Percentiles rank a stretch among this genome's conserved stretches.
Conservation (phyloP, 768 basidiomycete genomes). For the Chlorophyllum brunneum region DNA sequence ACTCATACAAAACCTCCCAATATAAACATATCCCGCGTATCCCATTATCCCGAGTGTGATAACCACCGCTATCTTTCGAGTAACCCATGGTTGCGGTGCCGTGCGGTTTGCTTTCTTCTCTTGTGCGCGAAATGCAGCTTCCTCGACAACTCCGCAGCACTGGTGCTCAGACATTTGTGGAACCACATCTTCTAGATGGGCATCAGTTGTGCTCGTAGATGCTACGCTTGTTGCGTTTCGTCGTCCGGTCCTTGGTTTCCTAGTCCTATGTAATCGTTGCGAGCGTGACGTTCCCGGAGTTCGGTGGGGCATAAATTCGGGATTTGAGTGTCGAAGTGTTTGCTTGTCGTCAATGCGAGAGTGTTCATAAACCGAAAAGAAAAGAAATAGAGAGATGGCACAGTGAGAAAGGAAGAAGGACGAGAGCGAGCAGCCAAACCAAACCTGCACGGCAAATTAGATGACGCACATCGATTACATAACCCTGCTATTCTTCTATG, state of each 20-base stretch:
- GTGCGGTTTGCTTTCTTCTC: conserved; percentile 37
- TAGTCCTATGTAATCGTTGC: conserved; percentile 5
- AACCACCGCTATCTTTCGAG: conserved; percentile 63
- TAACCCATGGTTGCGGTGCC: conserved; percentile 69
- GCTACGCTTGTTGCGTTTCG: neutral
- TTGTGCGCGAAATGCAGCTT: conserved; percentile 35
- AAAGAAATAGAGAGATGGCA: too few relatives aligned
- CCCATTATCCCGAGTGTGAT: conserved; percentile 57
- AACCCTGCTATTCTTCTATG: too few relatives aligned
- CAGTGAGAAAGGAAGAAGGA: too few relatives aligned
- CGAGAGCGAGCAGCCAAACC: too few relatives aligned
- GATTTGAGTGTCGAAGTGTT: too few relatives aligned
- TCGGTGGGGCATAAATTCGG: too few relatives aligned
- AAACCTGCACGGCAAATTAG: too few relatives aligned
- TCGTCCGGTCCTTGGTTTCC: neutral
- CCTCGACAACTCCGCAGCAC: conserved; percentile 53
- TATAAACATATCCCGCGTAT: conserved; percentile 77
- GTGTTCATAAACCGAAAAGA: too few relatives aligned
- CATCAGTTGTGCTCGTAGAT: neutral
- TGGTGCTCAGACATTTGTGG: conserved; percentile 17
- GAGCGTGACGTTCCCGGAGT: neutral
- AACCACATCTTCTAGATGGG: neutral
- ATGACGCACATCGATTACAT: too few relatives aligned
- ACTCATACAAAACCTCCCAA: conserved; percentile 64
- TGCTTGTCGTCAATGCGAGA: too few relatives aligned